Conservation (phyloP, 2,329 filamentous ascomycete species). For the Aspergillus brunneoviolaceus region DNA sequence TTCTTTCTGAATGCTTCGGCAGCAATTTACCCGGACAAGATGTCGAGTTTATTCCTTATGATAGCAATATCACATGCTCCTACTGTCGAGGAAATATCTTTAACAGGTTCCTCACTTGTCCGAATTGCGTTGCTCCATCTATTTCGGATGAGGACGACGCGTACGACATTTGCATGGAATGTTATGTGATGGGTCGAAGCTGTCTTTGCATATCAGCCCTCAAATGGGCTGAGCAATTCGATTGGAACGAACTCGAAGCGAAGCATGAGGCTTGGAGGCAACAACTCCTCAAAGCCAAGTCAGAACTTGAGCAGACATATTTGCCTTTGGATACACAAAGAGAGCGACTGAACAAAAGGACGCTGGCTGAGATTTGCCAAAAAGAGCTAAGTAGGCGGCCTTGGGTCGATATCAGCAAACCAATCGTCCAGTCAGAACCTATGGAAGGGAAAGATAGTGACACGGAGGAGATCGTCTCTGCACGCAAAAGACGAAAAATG, state of each 20-base stretch:
- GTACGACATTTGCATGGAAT: slow-evolving; percentile 98
- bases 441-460: slow-evolving; percentile 42
- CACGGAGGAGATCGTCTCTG: slow-evolving; percentile 59
- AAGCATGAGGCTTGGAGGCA: slow-evolving; percentile 82
- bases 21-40: slow-evolving; percentile 59
- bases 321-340: slow-evolving; percentile 64
- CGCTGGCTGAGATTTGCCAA: slow-evolving; percentile 89
- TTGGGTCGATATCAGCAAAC: slow-evolving; percentile 76
- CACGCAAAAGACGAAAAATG: slow-evolving; percentile 65
- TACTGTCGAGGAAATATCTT: slow-evolving; percentile 97
- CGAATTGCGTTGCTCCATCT: slow-evolving; percentile 70
- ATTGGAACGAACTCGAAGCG: slow-evolving; percentile 72
- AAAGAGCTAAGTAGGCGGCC: slow-evolving; percentile 78
- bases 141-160: slow-evolving; percentile 73
- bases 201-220: slow-evolving; percentile 84
- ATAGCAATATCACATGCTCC: slow-evolving; percentile 90
- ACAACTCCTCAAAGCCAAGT: slow-evolving; percentile 72
- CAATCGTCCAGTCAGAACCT: slow-evolving; percentile 31
- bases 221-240: slow-evolving; percentile 90
- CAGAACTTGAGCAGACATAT: slow-evolving; percentile 64
- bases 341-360: slow-evolving; percentile 68
- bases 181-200: slow-evolving; percentile 94
- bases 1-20: slow-evolving; percentile 84
- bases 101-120: slow-evolving; percentile 93
- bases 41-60: slow-evolving; percentile 75